Evolutionary conservation across 176 grass and related monocot genomes (phyloP).

Genomic region (Juncus inflexus): DNA sequence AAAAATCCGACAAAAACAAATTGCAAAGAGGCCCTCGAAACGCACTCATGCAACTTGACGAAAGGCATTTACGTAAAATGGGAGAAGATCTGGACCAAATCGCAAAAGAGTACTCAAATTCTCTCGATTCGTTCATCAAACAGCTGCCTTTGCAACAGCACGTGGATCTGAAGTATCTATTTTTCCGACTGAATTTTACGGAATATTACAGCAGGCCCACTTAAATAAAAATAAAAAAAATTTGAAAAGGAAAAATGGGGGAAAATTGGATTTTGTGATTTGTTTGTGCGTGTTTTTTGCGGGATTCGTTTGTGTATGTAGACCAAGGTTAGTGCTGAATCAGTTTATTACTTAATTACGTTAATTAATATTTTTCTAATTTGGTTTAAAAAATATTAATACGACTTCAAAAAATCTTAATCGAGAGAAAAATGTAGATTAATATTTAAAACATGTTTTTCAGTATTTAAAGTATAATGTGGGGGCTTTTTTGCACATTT

Average conservation of each 20-base stretch:
- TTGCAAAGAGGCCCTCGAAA: slow-evolving; percentile 71
- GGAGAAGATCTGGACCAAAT: slow-evolving; percentile 89
- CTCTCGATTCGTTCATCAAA: slow-evolving; percentile 80
- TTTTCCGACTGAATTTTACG: slow-evolving; percentile 91
- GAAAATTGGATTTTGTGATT: slow-evolving; percentile 26
- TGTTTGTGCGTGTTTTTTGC: slow-evolving; percentile 16
- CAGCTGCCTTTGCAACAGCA: slow-evolving; percentile 89
- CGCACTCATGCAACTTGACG: slow-evolving; percentile 68
- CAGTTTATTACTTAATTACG: too few relatives aligned
- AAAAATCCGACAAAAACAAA: slow-evolving; percentile 51
- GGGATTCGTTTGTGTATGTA: slow-evolving; percentile 32
- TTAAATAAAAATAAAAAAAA: slow-evolving; percentile 42
- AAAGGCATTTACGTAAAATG: slow-evolving; percentile 78
- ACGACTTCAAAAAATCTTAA: too few relatives aligned
- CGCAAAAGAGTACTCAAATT: slow-evolving; percentile 76
- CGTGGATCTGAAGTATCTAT: slow-evolving; percentile 87
- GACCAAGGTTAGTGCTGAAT: slow-evolving; percentile 14
- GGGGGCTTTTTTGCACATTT: too few relatives aligned
- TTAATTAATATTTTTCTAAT: too few relatives aligned
- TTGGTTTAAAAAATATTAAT: too few relatives aligned
- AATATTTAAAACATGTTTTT: too few relatives aligned
- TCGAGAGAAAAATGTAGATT: too few relatives aligned
- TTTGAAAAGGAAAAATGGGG: slow-evolving; percentile 4
- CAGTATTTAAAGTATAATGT: too few relatives aligned
- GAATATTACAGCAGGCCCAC: slow-evolving; percentile 66